Conservation (phyloP, 257 asterid species). For the Gentiana dahurica region DNA sequence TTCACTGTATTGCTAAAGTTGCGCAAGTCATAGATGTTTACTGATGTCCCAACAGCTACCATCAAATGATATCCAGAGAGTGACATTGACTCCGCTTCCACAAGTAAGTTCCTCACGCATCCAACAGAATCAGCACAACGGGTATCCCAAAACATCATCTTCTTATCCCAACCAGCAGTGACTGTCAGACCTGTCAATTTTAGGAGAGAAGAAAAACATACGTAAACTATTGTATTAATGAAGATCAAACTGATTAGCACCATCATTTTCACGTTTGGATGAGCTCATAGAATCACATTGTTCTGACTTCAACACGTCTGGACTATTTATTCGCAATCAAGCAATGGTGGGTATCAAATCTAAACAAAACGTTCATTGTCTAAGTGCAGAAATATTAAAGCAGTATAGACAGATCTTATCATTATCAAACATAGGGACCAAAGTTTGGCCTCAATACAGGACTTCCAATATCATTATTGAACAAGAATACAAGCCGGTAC, state of each 20-base stretch:
- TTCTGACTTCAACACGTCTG: background rate
- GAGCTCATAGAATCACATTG: background rate
- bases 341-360: background rate
- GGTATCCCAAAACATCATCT: slow-evolving; percentile 73
- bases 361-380: background rate
- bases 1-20: slow-evolving; percentile 27
- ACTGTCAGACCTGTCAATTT: slow-evolving; percentile 47
- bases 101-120: slow-evolving; percentile 31
- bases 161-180: slow-evolving; percentile 74
- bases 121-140: slow-evolving; percentile 33
- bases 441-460: background rate
- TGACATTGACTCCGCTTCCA: slow-evolving; percentile 66
- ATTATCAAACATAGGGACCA: background rate
- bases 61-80: slow-evolving; percentile 51
- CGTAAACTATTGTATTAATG: background rate
- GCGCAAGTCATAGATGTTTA: slow-evolving; percentile 63
- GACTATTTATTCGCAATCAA: background rate
- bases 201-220: too few species aligned
- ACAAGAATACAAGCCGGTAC: too few species aligned
- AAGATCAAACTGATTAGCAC: background rate
- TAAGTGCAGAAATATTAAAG: too few species aligned
- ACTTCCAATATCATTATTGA: background rate
- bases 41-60: slow-evolving; percentile 58
- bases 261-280: background rate
- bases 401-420: too few species aligned